Evolutionary conservation across 192 early-diverging fungal genomes (phyloP).

Genomic region (Backusella circina): DNA sequence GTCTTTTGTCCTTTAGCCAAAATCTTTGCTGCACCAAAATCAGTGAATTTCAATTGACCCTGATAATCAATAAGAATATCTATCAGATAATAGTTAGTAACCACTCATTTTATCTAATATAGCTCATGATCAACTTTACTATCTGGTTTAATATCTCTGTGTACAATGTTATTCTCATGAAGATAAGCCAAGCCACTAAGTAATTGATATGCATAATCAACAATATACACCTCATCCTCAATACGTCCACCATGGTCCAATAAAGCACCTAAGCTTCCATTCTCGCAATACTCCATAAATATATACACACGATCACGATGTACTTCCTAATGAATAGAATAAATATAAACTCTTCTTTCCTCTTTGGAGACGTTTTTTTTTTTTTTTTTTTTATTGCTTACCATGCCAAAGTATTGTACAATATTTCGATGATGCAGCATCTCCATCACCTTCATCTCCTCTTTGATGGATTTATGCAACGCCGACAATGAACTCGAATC

Average conservation of each 20-base stretch:
- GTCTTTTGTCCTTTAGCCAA: slow-evolving; percentile 71
- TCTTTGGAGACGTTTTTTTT: no score
- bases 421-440: slow-evolving; percentile 90
- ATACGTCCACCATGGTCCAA: slow-evolving; percentile 81
- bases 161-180: slow-evolving; percentile 80
- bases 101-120: not conserved
- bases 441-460: slow-evolving; percentile 92
- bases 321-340: slow-evolving; percentile 55
- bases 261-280: slow-evolving; percentile 67
- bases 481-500: slow-evolving; percentile 58
- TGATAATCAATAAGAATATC: slow-evolving; percentile 78
- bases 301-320: slow-evolving; percentile 84
- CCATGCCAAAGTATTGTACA: slow-evolving; percentile 83
- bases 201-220: slow-evolving; percentile 78
- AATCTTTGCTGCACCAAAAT: slow-evolving; percentile 91
- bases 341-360: not conserved
- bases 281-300: slow-evolving; percentile 91
- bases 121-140: slow-evolving; percentile 38
- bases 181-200: slow-evolving; percentile 80
- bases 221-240: slow-evolving; percentile 68
- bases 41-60: slow-evolving; percentile 81
- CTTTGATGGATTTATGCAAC: slow-evolving; percentile 71
- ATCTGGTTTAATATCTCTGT: slow-evolving; percentile 86
- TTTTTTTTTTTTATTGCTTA: not conserved
- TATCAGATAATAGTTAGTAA: slow-evolving; percentile 13